Percentiles rank a stretch among this genome's conserved stretches.
Conservation (phyloP, 371 early-diverging fungal genomes). For the Lichtheimia corymbifera region DNA sequence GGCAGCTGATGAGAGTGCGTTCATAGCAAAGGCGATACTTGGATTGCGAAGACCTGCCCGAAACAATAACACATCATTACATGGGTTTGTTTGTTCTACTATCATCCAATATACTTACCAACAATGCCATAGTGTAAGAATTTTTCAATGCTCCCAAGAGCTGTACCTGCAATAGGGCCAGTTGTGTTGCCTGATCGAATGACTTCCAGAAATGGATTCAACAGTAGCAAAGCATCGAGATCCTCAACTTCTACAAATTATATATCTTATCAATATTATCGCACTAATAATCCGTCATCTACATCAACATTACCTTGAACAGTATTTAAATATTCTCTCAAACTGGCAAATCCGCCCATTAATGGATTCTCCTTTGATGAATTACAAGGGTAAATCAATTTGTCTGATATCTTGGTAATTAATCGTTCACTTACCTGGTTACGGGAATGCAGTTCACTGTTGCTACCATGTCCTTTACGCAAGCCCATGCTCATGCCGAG, state of each 20-base stretch:
- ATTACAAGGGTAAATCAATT: neutral
- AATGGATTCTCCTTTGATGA: constrained; percentile 64
- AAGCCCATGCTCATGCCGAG: constrained; percentile 71
- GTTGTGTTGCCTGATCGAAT: constrained; percentile 91
- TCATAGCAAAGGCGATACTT: constrained; percentile 69
- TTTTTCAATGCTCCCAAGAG: constrained; percentile 86
- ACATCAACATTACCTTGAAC: constrained; percentile 51
- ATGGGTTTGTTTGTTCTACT: neutral
- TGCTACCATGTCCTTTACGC: constrained; percentile 47
- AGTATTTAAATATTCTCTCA: constrained; percentile 66
- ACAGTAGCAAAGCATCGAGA: constrained; percentile 75
- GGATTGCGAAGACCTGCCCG: constrained; percentile 69
- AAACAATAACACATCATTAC: neutral
- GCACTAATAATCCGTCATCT: too few relatives aligned
- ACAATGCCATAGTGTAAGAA: constrained; percentile 86
- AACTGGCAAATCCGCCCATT: constrained; percentile 68
- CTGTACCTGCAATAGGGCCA: constrained; percentile 92
- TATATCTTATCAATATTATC: neutral
- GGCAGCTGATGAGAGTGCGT: constrained; percentile 75
- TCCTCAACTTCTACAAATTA: constrained; percentile 37
- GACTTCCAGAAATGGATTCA: constrained; percentile 89
- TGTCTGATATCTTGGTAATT: too few relatives aligned
- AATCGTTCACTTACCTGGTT: constrained; percentile 35
- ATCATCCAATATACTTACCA: constrained; percentile 44
- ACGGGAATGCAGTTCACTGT: constrained; percentile 38